Evolutionary conservation across 148 eudicot genomes (phyloP).

Genomic region (Rhododendron vialii): DNA sequence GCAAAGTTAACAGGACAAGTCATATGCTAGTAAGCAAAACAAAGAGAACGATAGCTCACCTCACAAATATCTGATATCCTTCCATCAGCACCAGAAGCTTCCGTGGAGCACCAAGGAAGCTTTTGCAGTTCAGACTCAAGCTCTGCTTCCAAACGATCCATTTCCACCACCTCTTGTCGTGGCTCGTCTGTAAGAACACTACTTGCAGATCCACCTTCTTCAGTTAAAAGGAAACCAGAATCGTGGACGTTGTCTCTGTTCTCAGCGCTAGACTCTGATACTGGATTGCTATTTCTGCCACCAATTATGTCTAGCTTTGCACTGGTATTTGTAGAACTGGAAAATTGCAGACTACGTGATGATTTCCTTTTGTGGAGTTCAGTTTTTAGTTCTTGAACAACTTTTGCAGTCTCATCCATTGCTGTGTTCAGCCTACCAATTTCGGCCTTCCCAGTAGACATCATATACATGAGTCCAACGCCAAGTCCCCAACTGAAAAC

Average conservation of each 20-base stretch:
- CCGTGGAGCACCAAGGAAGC: conserved; percentile 49
- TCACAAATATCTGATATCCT: conserved; percentile 24
- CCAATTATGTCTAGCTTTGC: background rate
- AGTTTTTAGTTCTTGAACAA: conserved; percentile 50
- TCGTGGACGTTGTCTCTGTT: conserved; percentile 13
- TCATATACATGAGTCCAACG: conserved; percentile 69
- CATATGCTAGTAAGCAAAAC: background rate
- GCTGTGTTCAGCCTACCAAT: conserved; percentile 45
- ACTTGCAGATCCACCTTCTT: conserved; percentile 46
- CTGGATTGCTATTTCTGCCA: conserved; percentile 7
- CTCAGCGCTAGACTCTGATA: conserved; percentile 7
- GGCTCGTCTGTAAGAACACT: conserved; percentile 51
- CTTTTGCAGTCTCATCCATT: conserved; percentile 61
- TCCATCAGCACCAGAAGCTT: conserved; percentile 30
- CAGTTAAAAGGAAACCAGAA: conserved; percentile 15
- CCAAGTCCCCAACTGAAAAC: conserved; percentile 55
- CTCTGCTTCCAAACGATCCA: conserved; percentile 70
- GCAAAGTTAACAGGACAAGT: background rate
- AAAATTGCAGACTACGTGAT: conserved; percentile 12
- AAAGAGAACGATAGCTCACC: conserved; percentile 26
- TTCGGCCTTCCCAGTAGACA: conserved; percentile 74
- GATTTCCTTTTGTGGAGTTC: conserved; percentile 47
- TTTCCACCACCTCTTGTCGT: conserved; percentile 39
- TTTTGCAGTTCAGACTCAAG: conserved; percentile 65
- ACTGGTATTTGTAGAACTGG: conserved; percentile 9